A percentile compares a stretch with the other conserved stretches of the same genome.
Evolutionary conservation across 768 basidiomycete species (phyloP).

Genomic region (Leccinum boreale): DNA sequence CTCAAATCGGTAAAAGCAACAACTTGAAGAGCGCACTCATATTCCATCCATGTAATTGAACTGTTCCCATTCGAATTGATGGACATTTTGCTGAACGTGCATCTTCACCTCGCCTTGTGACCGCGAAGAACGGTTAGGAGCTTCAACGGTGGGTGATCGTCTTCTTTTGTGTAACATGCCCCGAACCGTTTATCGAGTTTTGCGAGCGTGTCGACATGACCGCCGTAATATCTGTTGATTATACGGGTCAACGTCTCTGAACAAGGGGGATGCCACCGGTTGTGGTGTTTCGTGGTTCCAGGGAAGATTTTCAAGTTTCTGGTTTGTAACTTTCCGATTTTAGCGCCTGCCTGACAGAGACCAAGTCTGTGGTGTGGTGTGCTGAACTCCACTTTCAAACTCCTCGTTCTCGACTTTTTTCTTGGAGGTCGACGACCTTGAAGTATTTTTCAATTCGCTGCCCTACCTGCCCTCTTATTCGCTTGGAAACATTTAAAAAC

Average conservation of each 20-base stretch:
- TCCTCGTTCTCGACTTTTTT: neutral
- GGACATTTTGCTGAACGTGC: too few species aligned
- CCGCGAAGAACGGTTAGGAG: neutral
- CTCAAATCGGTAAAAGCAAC: constrained; percentile 17
- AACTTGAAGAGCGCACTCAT: constrained; percentile 1
- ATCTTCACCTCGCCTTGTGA: too few species aligned
- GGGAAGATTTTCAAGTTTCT: neutral
- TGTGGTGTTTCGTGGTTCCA: neutral
- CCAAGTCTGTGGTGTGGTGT: neutral
- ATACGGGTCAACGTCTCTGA: neutral
- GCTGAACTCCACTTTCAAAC: neutral
- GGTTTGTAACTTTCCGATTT: neutral
- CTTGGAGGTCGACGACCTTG: neutral
- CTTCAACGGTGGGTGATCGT: constrained; percentile 11
- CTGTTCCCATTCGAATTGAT: too few species aligned
- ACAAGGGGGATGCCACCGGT: neutral
- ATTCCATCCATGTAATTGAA: constrained; percentile 1
- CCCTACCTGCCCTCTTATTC: neutral
- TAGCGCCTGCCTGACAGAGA: neutral
- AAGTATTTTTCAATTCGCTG: neutral
- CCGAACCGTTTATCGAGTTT: neutral
- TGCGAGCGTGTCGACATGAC: neutral
- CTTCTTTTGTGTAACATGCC: neutral
- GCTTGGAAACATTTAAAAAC: neutral
- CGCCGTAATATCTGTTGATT: constrained; percentile 3